phyloP scores from a whole-genome alignment of 441 rosid genomes.

The Brassica hybrid region DNA sequence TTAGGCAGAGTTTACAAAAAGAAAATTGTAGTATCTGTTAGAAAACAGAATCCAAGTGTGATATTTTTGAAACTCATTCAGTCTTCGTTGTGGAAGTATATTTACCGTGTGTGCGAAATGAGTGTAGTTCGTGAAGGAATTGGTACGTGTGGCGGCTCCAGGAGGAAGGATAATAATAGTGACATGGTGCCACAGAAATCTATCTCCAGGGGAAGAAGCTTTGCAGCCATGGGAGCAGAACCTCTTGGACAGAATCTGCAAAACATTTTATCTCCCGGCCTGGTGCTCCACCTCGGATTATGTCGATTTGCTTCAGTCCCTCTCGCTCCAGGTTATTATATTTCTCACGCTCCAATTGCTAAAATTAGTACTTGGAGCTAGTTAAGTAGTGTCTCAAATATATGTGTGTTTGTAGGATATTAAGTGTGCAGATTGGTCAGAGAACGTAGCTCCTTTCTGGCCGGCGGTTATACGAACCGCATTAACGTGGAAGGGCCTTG shows the following conservation, averaged over 20 bases:
- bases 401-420: slow-evolving; percentile 56
- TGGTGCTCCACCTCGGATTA: slow-evolving; percentile 92
- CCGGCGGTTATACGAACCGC: slow-evolving; percentile 85
- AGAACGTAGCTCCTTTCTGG: slow-evolving; percentile 89
- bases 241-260: slow-evolving; percentile 66
- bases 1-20: background rate
- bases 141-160: slow-evolving; percentile 85
- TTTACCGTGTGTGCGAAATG: background rate
- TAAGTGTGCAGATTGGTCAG: slow-evolving; percentile 82
- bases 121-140: slow-evolving; percentile 73
- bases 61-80: background rate
- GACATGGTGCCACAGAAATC: slow-evolving; percentile 94
- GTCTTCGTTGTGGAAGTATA: background rate
- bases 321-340: slow-evolving; percentile 57
- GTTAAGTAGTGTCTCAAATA: slow-evolving; percentile 10
- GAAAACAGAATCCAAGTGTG: background rate
- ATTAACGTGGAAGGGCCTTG: slow-evolving; percentile 79
- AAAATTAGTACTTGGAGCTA: background rate
- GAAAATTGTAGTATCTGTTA: background rate
- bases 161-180: slow-evolving; percentile 83
- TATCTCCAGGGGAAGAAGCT: slow-evolving; percentile 61
- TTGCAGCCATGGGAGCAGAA: slow-evolving; percentile 74
- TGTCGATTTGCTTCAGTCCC: slow-evolving; percentile 61
- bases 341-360: background rate
- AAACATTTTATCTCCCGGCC: slow-evolving; percentile 78